phyloP scores from a whole-genome alignment of 1,139 yeast genomes.

The Ogataea hybrid region DNA sequence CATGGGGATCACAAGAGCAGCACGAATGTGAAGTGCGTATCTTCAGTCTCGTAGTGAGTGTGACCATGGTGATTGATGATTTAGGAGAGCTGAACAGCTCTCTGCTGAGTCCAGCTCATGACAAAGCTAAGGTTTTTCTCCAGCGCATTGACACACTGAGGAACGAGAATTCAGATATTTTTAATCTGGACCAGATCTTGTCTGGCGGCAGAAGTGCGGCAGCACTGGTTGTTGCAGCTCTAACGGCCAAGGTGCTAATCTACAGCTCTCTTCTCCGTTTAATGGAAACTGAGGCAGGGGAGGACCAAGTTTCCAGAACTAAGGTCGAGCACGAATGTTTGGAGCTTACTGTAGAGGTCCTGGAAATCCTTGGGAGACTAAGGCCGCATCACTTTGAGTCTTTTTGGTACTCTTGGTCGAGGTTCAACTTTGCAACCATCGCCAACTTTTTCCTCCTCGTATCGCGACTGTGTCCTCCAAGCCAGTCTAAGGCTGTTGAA shows the following conservation, averaged over 20 bases:
- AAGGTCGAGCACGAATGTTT: conserved; percentile 2
- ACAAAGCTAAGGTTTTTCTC: conserved; percentile 2
- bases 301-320: conserved; percentile 1
- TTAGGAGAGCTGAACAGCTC: conserved; percentile 3
- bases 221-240: conserved; percentile 11
- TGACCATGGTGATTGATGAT: conserved; percentile 14
- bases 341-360: conserved; percentile 1
- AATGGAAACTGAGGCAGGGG: neutral
- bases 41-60: conserved; percentile 9
- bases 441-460: conserved; percentile 13
- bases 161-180: conserved; percentile 2
- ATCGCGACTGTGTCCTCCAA: conserved; percentile 1
- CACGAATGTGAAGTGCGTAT: conserved; percentile 11
- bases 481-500: neutral
- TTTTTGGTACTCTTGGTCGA: conserved; percentile 19
- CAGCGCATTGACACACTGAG: conserved; percentile 5
- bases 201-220: neutral
- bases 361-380: conserved; percentile 8
- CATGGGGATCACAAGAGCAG: conserved; percentile 7
- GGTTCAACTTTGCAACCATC: conserved; percentile 16
- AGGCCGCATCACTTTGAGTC: conserved; percentile 13
- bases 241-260: conserved; percentile 9
- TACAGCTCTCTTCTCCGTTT: conserved; percentile 9
- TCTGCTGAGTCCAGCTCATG: conserved; percentile 1
- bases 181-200: neutral